Evolutionary conservation across 1,139 yeast genomes (phyloP), one percentile per base, ranked within the genome.

Genomic region (Geotrichum carabidarum): DNA sequence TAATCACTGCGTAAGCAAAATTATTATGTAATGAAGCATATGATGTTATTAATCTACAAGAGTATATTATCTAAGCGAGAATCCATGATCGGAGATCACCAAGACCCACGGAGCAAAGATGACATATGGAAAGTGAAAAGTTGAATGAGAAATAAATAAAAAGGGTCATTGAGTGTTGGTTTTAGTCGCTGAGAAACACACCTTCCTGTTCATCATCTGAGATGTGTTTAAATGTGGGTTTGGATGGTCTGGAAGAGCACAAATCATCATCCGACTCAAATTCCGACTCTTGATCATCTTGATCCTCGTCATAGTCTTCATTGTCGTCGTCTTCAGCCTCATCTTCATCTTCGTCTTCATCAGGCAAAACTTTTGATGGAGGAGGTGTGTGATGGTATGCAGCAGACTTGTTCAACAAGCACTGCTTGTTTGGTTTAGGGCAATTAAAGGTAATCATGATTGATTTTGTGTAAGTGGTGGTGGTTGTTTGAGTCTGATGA

Each of bases 371-470:
- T 27, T 38, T 38, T 8, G 37, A 18, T 9, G 55, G 55, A 27
- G 55, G 55, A 18, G 55, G 55, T n/a, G 55, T 51, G 37, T 51
- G 55, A 12, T 51, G 45, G 35, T 22, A 51, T 4, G 55, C 55
- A 9, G 51, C 51, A 27, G 38, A 11, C 44, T 51, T 51, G 44
- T 35, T 51, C 30, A 51, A 51, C 42, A 35, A 22, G 37, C 44
- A 35, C 40, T 46, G 48, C n/a, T 51, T 34, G 35, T n/a, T 34
- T 8, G 55, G 44, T 31, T 47, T 46, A 38, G 55, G 55, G 38
- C 50, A 47, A 48, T 41, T 36, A 36, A 51, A 51, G 9, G 55
- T 51, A 27, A 51, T 41, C 35, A 44, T 50, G 30, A 43, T 30
- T 14, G 44, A 41, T 27, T 44, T 44, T 42, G 32, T 31, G 49